phyloP scores from a whole-genome alignment of 2,329 filamentous ascomycete genomes.

The Lachnellula hyalina region DNA sequence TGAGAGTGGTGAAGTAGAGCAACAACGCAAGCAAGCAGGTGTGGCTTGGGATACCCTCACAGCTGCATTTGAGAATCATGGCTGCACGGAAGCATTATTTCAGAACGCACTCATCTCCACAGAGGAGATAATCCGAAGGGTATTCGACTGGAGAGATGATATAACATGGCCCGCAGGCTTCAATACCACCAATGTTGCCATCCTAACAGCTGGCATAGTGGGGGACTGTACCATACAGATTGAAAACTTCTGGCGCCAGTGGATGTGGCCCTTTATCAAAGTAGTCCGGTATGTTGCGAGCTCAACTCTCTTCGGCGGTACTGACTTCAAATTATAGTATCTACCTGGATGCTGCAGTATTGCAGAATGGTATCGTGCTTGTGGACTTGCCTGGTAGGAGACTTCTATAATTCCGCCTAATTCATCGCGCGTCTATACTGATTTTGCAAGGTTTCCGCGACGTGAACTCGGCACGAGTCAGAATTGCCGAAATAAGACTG shows the following conservation, averaged over 20 bases:
- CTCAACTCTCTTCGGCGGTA: not conserved
- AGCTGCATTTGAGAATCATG: constrained; percentile 5
- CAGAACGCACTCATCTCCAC: not conserved
- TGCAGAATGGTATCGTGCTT: constrained; percentile 12
- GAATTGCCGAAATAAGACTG: constrained; percentile 10
- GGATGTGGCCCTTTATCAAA: constrained; percentile 15
- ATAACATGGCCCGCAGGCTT: constrained; percentile 10
- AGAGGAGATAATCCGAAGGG: constrained; percentile 6
- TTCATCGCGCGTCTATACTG: constrained; percentile 1
- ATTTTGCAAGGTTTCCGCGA: constrained; percentile 12
- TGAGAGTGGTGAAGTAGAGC: not conserved
- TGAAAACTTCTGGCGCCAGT: constrained; percentile 3
- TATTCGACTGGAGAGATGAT: constrained; percentile 7
- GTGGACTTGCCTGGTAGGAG: constrained; percentile 12
- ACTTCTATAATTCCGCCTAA: not conserved
- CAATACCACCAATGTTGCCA: not conserved
- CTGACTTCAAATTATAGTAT: constrained; percentile 3
- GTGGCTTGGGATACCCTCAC: constrained; percentile 11
- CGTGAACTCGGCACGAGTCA: constrained; percentile 12
- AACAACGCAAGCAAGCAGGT: constrained; percentile 5
- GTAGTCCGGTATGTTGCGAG: constrained; percentile 9
- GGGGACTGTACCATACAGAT: constrained; percentile 1
- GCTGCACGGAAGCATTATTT: constrained; percentile 6
- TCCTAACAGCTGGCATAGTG: constrained; percentile 1
- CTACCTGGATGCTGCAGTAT: constrained; percentile 7